These are phyloP conservation scores for Talaromyces thailandensis DNA, from an alignment of 495 filamentous ascomycete species.

Conservation along the genomic window DNA sequence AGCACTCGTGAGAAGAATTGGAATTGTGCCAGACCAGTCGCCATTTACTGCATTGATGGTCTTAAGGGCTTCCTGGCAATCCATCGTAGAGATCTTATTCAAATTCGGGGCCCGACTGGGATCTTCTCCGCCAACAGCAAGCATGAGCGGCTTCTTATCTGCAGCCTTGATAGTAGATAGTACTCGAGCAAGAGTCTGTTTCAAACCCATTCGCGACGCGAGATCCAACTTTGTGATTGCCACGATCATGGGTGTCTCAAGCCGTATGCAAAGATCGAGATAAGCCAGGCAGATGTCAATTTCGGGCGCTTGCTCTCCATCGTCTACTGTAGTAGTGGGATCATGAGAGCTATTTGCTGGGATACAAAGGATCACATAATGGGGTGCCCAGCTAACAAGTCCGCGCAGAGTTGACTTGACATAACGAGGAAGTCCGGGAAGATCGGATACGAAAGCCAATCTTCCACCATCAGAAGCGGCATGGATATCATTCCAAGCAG, in stretches of 20 bases:
- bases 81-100: constrained; percentile 27
- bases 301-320: constrained; percentile 42
- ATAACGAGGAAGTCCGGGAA: constrained; percentile 82
- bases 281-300: constrained; percentile 70
- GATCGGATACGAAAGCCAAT: constrained; percentile 80
- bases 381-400: constrained; percentile 90
- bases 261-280: constrained; percentile 74
- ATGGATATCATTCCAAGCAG: constrained; percentile 93
- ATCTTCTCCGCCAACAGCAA: constrained; percentile 39
- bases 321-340: constrained; percentile 32
- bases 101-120: constrained; percentile 21
- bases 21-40: constrained; percentile 50
- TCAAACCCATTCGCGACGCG: constrained; percentile 60
- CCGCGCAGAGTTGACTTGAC: constrained; percentile 79
- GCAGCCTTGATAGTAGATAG: constrained; percentile 69
- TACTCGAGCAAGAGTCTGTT: constrained; percentile 58
- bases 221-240: constrained; percentile 88
- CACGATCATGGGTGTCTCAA: constrained; percentile 66
- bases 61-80: constrained; percentile 43
- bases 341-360: constrained; percentile 65
- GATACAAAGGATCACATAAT: constrained; percentile 85
- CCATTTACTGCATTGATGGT: constrained; percentile 31
- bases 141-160: constrained; percentile 61
- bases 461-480: constrained; percentile 60
- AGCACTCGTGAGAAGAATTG: constrained; percentile 82